Conservation (phyloP, 2,329 filamentous ascomycete genomes). For the Metarhizium robertsii region DNA sequence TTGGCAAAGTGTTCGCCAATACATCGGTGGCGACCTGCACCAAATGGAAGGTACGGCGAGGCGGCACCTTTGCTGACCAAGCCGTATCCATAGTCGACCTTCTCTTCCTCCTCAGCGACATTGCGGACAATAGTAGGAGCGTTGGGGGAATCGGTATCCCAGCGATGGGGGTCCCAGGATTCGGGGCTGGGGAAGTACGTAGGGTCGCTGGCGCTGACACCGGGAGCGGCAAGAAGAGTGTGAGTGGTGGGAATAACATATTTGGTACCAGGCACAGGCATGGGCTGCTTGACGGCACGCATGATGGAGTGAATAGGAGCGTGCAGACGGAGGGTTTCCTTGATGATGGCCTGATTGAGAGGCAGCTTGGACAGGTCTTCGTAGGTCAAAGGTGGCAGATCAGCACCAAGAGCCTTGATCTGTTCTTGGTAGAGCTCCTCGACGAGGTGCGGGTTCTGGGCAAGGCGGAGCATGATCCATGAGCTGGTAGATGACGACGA, state of each 20-base stretch:
- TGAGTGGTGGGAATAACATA: slow-evolving; percentile 76
- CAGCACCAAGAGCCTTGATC: slow-evolving; percentile 58
- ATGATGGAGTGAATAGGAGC: slow-evolving; percentile 93
- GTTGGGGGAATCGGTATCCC: slow-evolving; percentile 58
- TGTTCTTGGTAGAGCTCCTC: slow-evolving; percentile 83
- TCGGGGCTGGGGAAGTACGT: slow-evolving; percentile 75
- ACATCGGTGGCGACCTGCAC: slow-evolving; percentile 84
- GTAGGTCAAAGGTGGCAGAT: slow-evolving; percentile 66
- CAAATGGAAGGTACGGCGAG: slow-evolving; percentile 89
- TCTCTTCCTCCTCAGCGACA: slow-evolving; percentile 53
- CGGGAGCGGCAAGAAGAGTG: slow-evolving; percentile 75
- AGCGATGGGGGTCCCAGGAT: slow-evolving; percentile 84
- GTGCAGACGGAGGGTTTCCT: slow-evolving; percentile 85
- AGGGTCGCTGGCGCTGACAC: slow-evolving; percentile 64
- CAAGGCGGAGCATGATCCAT: slow-evolving; percentile 78
- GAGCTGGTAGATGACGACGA: slow-evolving; percentile 75
- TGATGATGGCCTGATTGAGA: slow-evolving; percentile 76
- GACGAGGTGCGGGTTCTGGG: slow-evolving; percentile 64
- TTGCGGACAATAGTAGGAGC: slow-evolving; percentile 36
- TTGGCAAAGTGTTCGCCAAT: slow-evolving; percentile 97
- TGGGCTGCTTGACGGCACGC: slow-evolving; percentile 81
- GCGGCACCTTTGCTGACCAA: slow-evolving; percentile 83
- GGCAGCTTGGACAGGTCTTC: slow-evolving; percentile 72
- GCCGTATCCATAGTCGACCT: slow-evolving; percentile 90
- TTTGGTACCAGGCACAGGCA: slow-evolving; percentile 73